phyloP scores from a whole-genome alignment of 2,329 filamentous ascomycete species.

The Xylariales sp. region DNA sequence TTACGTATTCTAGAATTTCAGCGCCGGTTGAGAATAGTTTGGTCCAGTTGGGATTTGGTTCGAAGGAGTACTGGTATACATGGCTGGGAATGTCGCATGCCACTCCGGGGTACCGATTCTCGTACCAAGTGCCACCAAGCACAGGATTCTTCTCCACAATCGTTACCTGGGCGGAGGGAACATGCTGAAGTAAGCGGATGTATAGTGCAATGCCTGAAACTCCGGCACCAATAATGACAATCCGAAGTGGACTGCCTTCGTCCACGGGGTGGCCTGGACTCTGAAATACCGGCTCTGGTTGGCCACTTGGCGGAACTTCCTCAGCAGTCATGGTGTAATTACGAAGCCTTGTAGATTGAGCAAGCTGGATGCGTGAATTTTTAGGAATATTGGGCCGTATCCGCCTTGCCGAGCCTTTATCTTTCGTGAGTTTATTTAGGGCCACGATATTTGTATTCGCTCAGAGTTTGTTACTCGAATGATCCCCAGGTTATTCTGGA shows the following conservation, averaged over 20 bases:
- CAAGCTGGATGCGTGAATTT: no score
- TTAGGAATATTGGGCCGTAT: no score
- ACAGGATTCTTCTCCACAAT: neutral
- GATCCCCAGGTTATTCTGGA: no score
- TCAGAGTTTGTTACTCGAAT: no score
- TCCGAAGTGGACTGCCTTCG: neutral
- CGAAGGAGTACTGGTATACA: slow-evolving; percentile 1
- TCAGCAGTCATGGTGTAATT: neutral
- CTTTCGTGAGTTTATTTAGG: no score
- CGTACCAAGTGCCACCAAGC: neutral
- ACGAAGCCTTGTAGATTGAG: no score
- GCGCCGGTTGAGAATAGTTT: neutral
- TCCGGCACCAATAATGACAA: slow-evolving; percentile 1
- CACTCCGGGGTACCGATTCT: neutral
- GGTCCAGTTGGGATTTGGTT: slow-evolving; percentile 1
- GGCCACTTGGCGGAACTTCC: neutral
- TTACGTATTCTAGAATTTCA: slow-evolving; percentile 1
- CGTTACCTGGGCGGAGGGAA: neutral
- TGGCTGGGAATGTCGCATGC: slow-evolving; percentile 2
- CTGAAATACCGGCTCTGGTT: neutral
- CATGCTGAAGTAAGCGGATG: neutral
- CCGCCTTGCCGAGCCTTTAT: no score
- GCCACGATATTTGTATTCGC: no score
- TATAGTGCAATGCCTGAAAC: neutral
- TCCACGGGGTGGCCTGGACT: neutral